Conservation (phyloP, 75 land plant species). For the Selaginella moellendorffii region DNA sequence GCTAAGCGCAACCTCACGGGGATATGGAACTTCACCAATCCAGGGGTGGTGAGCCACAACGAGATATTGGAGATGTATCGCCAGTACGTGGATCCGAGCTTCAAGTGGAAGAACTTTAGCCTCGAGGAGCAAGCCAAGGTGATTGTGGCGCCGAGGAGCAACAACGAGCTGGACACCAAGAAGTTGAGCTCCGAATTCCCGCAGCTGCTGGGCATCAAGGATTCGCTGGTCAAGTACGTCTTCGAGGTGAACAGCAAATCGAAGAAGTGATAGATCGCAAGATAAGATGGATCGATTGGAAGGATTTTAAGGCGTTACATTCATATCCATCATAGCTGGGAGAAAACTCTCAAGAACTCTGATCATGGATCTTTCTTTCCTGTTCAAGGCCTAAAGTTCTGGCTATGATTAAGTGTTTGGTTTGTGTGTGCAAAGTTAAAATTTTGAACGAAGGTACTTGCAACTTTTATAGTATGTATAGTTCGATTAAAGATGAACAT, state of each 20-base stretch:
- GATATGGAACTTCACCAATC: constrained; percentile 27
- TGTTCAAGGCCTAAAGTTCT: too few species aligned
- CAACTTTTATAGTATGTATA: too few species aligned
- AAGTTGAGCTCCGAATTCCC: constrained; percentile 48
- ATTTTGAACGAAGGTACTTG: too few species aligned
- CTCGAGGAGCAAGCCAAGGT: constrained; percentile 69
- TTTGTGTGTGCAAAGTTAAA: too few species aligned
- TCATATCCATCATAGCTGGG: too few species aligned
- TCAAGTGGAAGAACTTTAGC: constrained; percentile 54
- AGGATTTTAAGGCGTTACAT: too few species aligned
- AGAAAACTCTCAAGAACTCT: too few species aligned
- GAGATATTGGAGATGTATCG: constrained; percentile 63
- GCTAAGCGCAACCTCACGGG: constrained; percentile 12
- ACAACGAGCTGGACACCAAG: constrained; percentile 47
- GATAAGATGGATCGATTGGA: too few species aligned
- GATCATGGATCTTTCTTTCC: too few species aligned
- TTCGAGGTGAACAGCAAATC: constrained; percentile 52
- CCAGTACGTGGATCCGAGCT: constrained; percentile 41
- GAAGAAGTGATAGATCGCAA: too few species aligned
- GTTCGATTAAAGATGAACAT: too few species aligned
- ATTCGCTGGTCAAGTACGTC: constrained; percentile 47
- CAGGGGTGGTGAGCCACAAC: constrained; percentile 50
- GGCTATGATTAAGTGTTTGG: too few species aligned
- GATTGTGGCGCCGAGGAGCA: constrained; percentile 53
- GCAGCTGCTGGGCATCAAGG: constrained; percentile 43